Evolutionary conservation across 306 rosid genomes (phyloP).

Genomic region (Quercus agrifolia): DNA sequence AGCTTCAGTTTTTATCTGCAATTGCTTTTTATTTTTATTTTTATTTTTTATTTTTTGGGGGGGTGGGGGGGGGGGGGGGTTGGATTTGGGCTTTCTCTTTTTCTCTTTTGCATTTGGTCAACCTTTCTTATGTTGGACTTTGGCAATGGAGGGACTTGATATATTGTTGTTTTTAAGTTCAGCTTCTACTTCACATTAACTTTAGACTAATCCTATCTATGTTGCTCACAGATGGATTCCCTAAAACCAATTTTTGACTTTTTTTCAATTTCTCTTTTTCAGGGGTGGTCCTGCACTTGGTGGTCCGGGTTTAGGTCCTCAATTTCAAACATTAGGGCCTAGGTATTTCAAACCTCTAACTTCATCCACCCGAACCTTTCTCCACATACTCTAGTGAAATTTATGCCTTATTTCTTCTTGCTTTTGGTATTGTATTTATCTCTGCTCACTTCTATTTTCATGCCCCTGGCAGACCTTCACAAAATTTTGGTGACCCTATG

Average conservation of each 20-base stretch:
- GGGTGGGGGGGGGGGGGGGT: not conserved
- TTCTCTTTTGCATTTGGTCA: not conserved
- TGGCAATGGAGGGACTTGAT: not conserved
- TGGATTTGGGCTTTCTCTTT: not conserved
- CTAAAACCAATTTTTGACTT: constrained; percentile 1
- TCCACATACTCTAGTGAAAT: constrained; percentile 7
- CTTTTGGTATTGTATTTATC: constrained; percentile 10
- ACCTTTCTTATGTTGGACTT: not conserved
- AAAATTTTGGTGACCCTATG: constrained; percentile 56
- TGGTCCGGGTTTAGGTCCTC: constrained; percentile 76
- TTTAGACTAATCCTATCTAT: not conserved
- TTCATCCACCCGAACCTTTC: not conserved
- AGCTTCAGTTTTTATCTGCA: not conserved
- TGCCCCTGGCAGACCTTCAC: constrained; percentile 42
- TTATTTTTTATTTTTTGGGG: not conserved
- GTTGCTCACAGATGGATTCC: constrained; percentile 8
- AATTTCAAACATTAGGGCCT: constrained; percentile 63
- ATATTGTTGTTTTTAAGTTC: not conserved
- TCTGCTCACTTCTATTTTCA: constrained; percentile 3
- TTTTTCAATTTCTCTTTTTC: constrained; percentile 25
- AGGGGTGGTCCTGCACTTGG: constrained; percentile 63
- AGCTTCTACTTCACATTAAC: not conserved
- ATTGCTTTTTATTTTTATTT: not conserved
- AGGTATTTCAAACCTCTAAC: constrained; percentile 43
- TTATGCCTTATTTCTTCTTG: constrained; percentile 10